Base-by-base conservation (phyloP, 2,329 filamentous ascomycete species). In the Diaporthe caulivora region DNA sequence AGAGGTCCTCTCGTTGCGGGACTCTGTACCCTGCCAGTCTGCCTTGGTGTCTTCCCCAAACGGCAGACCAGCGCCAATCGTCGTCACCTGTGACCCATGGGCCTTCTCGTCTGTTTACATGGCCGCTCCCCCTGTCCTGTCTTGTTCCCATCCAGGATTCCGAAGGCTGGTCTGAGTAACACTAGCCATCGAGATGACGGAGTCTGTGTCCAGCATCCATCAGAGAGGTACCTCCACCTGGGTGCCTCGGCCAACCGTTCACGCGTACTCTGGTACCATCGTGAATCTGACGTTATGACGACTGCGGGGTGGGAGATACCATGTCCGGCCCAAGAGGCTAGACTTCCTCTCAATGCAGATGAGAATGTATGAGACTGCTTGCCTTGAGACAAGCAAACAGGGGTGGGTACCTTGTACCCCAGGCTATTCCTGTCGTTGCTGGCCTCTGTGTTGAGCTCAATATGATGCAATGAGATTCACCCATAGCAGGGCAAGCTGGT, bases 401-500 rank as follows among this genome's bases (percentile, higher is more conserved):
- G 42, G 34, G 42, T 49, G 42, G 60, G 60, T 64, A 49, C 60
- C 29, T 24, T 17, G 42, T 64, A 49, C 60, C 60, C 60, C 17
- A 49, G 60, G 42, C 42, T 34, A 26, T 24, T 64, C 21, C 18
- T 65, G 60, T 10, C 44, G 44, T 65, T 65, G 60, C 24, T 65
- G 29, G 40, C 21, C 21, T 49, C 6, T 15, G n/a, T 18, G 2
- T 29, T 58, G 54, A 70, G 42, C 21, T 70, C 68, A 70, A 40
- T 15, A 70, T 70, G 68, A 70, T 70, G 68, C 68, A 70, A 70
- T 70, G 42, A 10, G 37, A 31, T 4, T 44, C 44, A 3, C 31
- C 54, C n/a, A 49, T 58, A 40, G 26, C 67, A 49, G 21, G 58
- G 26, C 53, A 70, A 47, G 53, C 26, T 11, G 21, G 21, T 37